A percentile compares a stretch with the other conserved stretches of the same genome.
Evolutionary conservation across 2,329 filamentous ascomycete genomes (phyloP).

Genomic region (Aspergillus transmontanensis): DNA sequence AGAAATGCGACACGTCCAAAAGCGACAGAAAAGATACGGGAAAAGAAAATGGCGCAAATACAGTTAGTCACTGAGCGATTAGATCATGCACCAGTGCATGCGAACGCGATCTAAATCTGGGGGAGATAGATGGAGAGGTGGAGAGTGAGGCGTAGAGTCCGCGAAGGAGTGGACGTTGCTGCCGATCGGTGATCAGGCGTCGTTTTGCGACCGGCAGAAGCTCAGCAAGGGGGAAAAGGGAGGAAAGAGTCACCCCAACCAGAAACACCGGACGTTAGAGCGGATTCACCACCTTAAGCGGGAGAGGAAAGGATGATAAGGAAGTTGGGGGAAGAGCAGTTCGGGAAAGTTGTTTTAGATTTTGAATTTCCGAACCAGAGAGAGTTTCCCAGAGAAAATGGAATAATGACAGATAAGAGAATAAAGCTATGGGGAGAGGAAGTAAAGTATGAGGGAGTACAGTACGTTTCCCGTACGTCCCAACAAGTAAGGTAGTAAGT

Average conservation of each 20-base stretch:
- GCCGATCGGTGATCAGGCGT: slow-evolving; percentile 20
- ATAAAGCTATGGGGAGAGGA: neutral
- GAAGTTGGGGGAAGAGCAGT: neutral
- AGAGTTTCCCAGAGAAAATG: neutral
- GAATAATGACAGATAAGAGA: neutral
- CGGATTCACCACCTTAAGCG: neutral
- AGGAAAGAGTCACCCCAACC: slow-evolving; percentile 10
- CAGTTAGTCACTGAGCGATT: slow-evolving; percentile 10
- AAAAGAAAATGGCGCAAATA: slow-evolving; percentile 3
- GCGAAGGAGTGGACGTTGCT: slow-evolving; percentile 18
- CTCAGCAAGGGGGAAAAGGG: slow-evolving; percentile 18
- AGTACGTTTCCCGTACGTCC: slow-evolving; percentile 7
- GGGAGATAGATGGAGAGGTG: slow-evolving; percentile 14
- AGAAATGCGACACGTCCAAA: slow-evolving; percentile 18
- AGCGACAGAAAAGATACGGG: neutral
- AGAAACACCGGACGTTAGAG: slow-evolving; percentile 7
- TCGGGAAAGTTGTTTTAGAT: neutral
- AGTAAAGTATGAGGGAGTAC: neutral
- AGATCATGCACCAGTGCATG: slow-evolving; percentile 25
- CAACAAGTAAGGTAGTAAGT: neutral
- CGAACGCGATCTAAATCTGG: slow-evolving; percentile 25
- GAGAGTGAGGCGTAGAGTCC: slow-evolving; percentile 16
- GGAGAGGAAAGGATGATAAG: neutral
- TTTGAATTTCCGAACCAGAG: neutral
- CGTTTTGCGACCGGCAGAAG: slow-evolving; percentile 24